Conservation (phyloP, 2,329 filamentous ascomycete species). For the Verticillium albo-atrum region DNA sequence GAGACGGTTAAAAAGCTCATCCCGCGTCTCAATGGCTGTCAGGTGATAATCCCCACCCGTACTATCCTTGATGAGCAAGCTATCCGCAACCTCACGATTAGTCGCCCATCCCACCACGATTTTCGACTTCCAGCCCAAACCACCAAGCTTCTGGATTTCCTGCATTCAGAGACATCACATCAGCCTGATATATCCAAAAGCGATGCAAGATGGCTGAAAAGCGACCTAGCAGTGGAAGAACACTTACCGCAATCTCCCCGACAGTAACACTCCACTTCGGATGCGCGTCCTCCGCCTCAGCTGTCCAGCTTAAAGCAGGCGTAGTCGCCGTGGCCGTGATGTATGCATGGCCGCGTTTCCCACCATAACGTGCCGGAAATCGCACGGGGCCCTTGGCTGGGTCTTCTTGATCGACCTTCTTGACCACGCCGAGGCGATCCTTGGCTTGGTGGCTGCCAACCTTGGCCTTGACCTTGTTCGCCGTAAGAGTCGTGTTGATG, state of each 20-base stretch:
- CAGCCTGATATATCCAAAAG: background rate
- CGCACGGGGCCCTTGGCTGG: constrained; percentile 63
- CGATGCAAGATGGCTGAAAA: too few relatives aligned
- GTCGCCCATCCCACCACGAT: constrained; percentile 77
- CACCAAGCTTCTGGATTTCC: constrained; percentile 75
- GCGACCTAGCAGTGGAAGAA: too few relatives aligned
- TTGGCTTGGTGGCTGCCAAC: constrained; percentile 58
- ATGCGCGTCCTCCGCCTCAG: constrained; percentile 49
- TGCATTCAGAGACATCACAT: background rate
- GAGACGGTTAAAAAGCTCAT: constrained; percentile 78
- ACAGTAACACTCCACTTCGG: constrained; percentile 68
- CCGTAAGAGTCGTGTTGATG: constrained; percentile 67
- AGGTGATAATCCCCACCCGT: constrained; percentile 53
- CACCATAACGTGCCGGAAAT: constrained; percentile 69
- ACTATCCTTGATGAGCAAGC: constrained; percentile 61
- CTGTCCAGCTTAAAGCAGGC: constrained; percentile 61
- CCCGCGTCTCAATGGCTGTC: constrained; percentile 67
- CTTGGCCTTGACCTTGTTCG: constrained; percentile 67
- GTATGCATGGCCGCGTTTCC: constrained; percentile 68
- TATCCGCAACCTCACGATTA: constrained; percentile 69
- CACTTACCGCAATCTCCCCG: constrained; percentile 50
- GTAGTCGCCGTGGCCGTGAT: constrained; percentile 63
- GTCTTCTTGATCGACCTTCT: constrained; percentile 26
- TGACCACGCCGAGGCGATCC: constrained; percentile 67
- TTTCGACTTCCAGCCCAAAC: constrained; percentile 81